Conservation (phyloP, 2,329 filamentous ascomycete genomes). For the Claviceps sp. region DNA sequence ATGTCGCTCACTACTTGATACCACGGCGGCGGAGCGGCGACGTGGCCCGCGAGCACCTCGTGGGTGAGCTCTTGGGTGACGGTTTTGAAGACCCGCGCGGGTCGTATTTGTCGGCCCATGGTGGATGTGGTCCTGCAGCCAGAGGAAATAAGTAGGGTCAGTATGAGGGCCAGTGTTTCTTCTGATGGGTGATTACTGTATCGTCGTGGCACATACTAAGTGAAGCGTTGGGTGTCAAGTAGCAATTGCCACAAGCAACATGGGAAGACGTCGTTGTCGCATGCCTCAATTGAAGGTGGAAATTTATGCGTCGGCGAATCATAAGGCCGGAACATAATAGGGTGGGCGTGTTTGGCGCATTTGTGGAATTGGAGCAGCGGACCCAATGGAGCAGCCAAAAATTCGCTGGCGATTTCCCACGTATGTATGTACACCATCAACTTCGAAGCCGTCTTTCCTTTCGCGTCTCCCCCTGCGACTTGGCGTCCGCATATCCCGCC, state of each 20-base stretch:
- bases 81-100: conserved; percentile 33
- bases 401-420: not conserved
- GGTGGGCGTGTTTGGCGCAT: no score
- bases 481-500: not conserved
- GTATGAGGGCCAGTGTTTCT: not conserved
- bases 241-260: not conserved
- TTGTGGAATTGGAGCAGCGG: not conserved
- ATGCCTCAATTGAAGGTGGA: conserved; percentile 3
- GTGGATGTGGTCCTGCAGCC: not conserved
- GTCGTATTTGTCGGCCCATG: conserved; percentile 33
- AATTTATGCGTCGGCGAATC: conserved; percentile 13
- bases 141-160: no score
- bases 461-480: not conserved
- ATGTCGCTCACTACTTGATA: conserved; percentile 36
- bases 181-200: not conserved
- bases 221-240: not conserved
- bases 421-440: not conserved
- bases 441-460: not conserved
- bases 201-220: not conserved
- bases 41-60: conserved; percentile 21
- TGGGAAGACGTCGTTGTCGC: conserved; percentile 1
- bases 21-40: conserved; percentile 31
- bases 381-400: not conserved
- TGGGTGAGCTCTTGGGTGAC: conserved; percentile 31
- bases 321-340: conserved; percentile 7